phyloP scores from a whole-genome alignment of 495 filamentous ascomycete species.

The Penicillium odoratum region DNA sequence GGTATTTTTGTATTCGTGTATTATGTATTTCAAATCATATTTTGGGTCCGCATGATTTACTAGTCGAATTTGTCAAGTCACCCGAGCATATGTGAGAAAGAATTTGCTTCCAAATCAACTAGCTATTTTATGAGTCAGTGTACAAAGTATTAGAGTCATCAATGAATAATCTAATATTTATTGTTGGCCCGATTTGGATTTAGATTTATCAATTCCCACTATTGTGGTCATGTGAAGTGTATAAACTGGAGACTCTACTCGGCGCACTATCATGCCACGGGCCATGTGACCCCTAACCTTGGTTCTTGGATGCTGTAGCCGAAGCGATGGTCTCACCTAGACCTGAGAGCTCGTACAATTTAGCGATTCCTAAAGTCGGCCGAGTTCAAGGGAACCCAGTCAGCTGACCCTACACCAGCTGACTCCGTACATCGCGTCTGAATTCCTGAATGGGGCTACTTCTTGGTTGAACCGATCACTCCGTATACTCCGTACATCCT shows the following conservation, averaged over 20 bases:
- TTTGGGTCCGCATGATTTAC: not conserved
- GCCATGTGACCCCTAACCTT: conserved; percentile 6
- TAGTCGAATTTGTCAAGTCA: not conserved
- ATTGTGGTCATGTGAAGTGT: not conserved
- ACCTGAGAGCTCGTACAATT: not conserved
- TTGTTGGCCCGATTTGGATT: not conserved
- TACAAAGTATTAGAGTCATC: not conserved
- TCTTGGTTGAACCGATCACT: not conserved
- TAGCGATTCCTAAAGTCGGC: not conserved
- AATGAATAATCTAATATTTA: not conserved
- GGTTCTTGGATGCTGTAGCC: not conserved
- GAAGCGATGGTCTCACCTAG: conserved; percentile 1
- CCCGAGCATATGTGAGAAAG: conserved; percentile 1
- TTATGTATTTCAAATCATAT: no score
- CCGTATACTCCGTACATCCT: not conserved
- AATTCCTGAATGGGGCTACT: not conserved
- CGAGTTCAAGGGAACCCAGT: not conserved
- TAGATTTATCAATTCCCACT: not conserved
- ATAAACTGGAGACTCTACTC: not conserved
- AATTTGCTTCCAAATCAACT: not conserved
- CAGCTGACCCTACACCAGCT: conserved; percentile 3
- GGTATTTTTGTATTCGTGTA: no score
- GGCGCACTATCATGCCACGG: not conserved
- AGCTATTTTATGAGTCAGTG: not conserved
- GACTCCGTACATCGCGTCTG: not conserved